Conservation (phyloP, 768 basidiomycete species). For the Sporobolomyces roseus region DNA sequence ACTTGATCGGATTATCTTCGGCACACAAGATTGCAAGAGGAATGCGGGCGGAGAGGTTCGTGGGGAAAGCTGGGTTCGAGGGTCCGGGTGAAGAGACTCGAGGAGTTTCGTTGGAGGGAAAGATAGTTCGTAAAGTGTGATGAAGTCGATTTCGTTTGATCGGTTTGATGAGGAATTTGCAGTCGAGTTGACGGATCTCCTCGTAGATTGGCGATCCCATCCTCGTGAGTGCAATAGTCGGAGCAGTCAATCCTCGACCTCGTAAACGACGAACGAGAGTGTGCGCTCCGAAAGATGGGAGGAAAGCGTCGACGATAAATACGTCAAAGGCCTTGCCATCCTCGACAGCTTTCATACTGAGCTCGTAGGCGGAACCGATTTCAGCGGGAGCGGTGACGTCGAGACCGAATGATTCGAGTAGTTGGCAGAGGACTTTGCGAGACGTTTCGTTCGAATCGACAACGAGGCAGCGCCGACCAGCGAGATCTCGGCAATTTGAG, state of each 20-base stretch:
- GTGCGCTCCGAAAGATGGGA: slow-evolving; percentile 34
- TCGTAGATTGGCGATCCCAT: slow-evolving; percentile 40
- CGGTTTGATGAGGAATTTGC: slow-evolving; percentile 40
- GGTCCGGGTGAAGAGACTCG: slow-evolving; percentile 10
- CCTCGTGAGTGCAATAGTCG: slow-evolving; percentile 33
- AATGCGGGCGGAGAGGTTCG: slow-evolving; percentile 19
- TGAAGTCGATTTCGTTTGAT: slow-evolving; percentile 40
- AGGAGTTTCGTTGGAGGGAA: slow-evolving; percentile 22
- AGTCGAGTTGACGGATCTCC: slow-evolving; percentile 32
- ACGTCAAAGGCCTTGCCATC: slow-evolving; percentile 2
- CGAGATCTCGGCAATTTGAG: slow-evolving; percentile 26
- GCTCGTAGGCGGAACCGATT: slow-evolving; percentile 5
- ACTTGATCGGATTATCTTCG: slow-evolving; percentile 39
- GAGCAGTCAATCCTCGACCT: slow-evolving; percentile 15
- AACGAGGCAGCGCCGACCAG: slow-evolving; percentile 31
- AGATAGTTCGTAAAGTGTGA: slow-evolving; percentile 36
- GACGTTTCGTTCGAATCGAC: slow-evolving; percentile 34
- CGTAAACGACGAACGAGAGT: slow-evolving; percentile 32
- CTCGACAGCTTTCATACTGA: slow-evolving; percentile 9
- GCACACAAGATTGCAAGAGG: slow-evolving; percentile 38
- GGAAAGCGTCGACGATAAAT: slow-evolving; percentile 38
- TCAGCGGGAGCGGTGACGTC: background rate
- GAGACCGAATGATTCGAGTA: slow-evolving; percentile 29
- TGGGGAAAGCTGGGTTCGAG: slow-evolving; percentile 26
- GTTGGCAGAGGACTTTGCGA: slow-evolving; percentile 18